Evolutionary conservation across 306 rosid genomes (phyloP), one percentile per base, ranked within the genome.

Genomic region (Ziziphus jujuba): DNA sequence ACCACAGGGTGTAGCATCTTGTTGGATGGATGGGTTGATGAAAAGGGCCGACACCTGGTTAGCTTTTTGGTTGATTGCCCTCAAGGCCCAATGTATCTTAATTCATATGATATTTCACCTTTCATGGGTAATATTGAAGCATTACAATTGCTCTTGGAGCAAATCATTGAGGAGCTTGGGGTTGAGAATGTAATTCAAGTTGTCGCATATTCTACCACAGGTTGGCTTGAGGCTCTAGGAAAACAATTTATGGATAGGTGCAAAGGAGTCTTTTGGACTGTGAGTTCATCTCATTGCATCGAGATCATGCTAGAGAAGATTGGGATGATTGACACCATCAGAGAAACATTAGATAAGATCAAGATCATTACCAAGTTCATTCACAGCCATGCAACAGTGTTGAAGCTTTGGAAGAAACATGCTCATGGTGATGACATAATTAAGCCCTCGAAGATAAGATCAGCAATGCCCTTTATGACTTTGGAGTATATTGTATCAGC

Each of bases 51-150:
- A 56, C 65, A 36, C 65, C 28, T 75, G 24, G 71, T 69, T 21
- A 75, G 69, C 35, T 22, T 75, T 56, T 56, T 75, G 49, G 71
- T 63, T n/a, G 72, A 75, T 59, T 75, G 66, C 66, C 79, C 75
- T 11, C 16, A 11, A 65, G 71, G 80, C 9, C 34, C 59, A 21
- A 36, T 75, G 55, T 75, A 62, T 63, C 75, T 69, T 22, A 15
- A 54, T 17, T 62, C 61, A 3, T 61, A 13, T 69, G 75, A 69
- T 23, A 62, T 62, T 63, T 62, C 80, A 6, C 38, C 66, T 49
- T 54, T 8, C 20, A 2, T 57, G 54, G 74, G 31, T 14, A 11
- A 69, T 15, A 61, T 11, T 17, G 56, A 56, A 22, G 58, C 44
- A 16, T 24, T 63, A 15, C 13, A 40, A 15, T 36, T 25, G 13